Evolutionary conservation across 2,329 filamentous ascomycete species (phyloP).

Genomic region (Microascus cirrosus): DNA sequence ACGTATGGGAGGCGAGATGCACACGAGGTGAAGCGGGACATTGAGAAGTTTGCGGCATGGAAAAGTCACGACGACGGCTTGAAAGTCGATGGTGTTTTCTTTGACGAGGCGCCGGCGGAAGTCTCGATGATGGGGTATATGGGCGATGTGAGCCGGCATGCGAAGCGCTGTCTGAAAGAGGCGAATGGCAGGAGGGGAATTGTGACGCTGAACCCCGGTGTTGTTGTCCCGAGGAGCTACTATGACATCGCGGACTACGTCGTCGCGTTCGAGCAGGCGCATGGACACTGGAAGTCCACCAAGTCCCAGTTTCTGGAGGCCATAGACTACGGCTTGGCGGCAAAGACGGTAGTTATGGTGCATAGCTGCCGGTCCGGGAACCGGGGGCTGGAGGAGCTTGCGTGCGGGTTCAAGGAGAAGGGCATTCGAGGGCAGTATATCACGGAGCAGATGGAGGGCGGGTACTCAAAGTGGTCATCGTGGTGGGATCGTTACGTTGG

Average conservation of each 20-base stretch:
- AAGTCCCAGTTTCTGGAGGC: neutral
- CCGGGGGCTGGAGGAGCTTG: slow-evolving; percentile 1
- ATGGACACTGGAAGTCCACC: slow-evolving; percentile 8
- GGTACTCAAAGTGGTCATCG: slow-evolving; percentile 11
- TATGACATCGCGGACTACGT: slow-evolving; percentile 28
- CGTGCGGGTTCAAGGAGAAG: slow-evolving; percentile 2
- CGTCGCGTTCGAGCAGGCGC: slow-evolving; percentile 28
- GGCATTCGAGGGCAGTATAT: slow-evolving; percentile 10
- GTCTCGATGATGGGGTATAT: slow-evolving; percentile 11
- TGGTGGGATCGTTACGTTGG: slow-evolving; percentile 7
- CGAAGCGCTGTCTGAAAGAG: slow-evolving; percentile 5
- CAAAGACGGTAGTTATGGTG: slow-evolving; percentile 10
- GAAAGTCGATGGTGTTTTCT: slow-evolving; percentile 33
- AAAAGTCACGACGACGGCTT: slow-evolving; percentile 13
- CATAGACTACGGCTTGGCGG: neutral
- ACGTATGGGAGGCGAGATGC: slow-evolving; percentile 14
- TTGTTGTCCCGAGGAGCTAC: slow-evolving; percentile 26
- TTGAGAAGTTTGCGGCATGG: slow-evolving; percentile 33
- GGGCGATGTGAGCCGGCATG: slow-evolving; percentile 14
- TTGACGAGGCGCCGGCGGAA: slow-evolving; percentile 30
- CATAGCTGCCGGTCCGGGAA: slow-evolving; percentile 5
- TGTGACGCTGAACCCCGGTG: slow-evolving; percentile 32
- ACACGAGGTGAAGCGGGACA: slow-evolving; percentile 19
- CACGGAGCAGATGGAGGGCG: slow-evolving; percentile 10
- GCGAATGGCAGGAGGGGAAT: slow-evolving; percentile 6